Conservation (phyloP, 768 basidiomycete genomes). For the Phaeolepiota aurea region DNA sequence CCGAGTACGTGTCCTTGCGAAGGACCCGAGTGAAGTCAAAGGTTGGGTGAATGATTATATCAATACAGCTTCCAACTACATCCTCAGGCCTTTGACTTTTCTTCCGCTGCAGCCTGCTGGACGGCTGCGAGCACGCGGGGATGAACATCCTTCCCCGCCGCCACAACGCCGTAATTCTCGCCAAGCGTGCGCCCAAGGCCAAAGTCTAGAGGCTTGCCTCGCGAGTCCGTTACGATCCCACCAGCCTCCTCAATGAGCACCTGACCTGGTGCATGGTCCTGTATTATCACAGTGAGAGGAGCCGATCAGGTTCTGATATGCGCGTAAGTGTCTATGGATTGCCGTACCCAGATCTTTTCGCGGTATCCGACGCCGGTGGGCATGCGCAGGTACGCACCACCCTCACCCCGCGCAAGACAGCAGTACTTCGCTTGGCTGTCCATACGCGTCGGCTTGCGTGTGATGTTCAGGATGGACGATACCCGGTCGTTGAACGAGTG, state of each 20-base stretch:
- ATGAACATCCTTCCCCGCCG: slow-evolving; percentile 69
- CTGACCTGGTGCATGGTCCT: slow-evolving; percentile 89
- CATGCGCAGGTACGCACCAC: slow-evolving; percentile 74
- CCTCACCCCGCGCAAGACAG: slow-evolving; percentile 79
- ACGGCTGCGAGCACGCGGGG: slow-evolving; percentile 65
- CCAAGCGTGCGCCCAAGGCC: slow-evolving; percentile 79
- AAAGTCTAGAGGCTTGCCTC: slow-evolving; percentile 75
- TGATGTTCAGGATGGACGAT: slow-evolving; percentile 56
- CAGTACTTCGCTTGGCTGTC: slow-evolving; percentile 96
- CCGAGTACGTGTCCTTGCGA: neutral
- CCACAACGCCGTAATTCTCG: slow-evolving; percentile 83
- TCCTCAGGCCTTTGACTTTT: slow-evolving; percentile 19
- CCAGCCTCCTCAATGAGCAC: slow-evolving; percentile 86
- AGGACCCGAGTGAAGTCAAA: neutral
- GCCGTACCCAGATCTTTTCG: slow-evolving; percentile 92
- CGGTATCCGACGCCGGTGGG: slow-evolving; percentile 70
- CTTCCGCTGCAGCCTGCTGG: slow-evolving; percentile 38
- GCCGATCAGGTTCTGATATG: neutral
- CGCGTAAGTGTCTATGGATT: neutral
- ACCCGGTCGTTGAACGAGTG: slow-evolving; percentile 77
- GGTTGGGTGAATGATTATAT: neutral
- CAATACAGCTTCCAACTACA: neutral
- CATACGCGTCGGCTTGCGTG: slow-evolving; percentile 68
- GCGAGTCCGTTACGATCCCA: slow-evolving; percentile 79
- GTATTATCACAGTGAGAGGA: neutral